These are phyloP conservation scores for Phytophthora agathidicida DNA, from an alignment of 352 stramenopile species.

Conservation along the genomic window DNA sequence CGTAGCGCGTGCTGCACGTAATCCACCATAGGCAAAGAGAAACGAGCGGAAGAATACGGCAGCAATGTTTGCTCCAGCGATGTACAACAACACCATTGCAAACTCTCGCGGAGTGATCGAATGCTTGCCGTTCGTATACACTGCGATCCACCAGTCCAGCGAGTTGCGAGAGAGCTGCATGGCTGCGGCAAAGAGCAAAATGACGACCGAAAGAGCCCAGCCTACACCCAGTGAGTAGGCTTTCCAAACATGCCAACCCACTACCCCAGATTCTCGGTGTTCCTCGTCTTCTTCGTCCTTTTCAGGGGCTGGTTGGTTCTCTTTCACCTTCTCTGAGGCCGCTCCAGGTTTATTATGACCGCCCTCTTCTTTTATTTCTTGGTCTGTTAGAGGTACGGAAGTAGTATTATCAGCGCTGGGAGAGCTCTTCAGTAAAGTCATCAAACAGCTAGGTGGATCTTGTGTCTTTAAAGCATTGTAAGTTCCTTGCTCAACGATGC, in stretches of 20 bases:
- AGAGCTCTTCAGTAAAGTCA: constrained; percentile 28
- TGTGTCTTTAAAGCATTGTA: constrained; percentile 33
- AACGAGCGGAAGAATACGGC: constrained; percentile 81
- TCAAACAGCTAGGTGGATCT: constrained; percentile 31
- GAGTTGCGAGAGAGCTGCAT: constrained; percentile 87
- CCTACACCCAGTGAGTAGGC: constrained; percentile 64
- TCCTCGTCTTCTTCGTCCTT: constrained; percentile 61
- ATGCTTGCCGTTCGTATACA: constrained; percentile 76
- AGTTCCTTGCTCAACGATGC: constrained; percentile 50
- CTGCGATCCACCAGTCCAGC: constrained; percentile 85
- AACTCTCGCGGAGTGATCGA: constrained; percentile 56
- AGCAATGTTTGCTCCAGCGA: constrained; percentile 71
- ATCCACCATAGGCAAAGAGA: constrained; percentile 82
- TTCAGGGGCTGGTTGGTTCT: constrained; percentile 6
- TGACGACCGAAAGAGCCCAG: constrained; percentile 44
- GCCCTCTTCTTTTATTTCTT: background rate
- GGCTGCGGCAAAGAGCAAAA: constrained; percentile 54
- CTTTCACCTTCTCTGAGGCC: constrained; percentile 4
- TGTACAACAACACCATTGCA: constrained; percentile 60
- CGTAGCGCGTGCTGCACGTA: constrained; percentile 67
- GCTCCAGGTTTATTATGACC: background rate
- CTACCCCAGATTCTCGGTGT: constrained; percentile 60
- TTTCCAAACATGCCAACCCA: constrained; percentile 67
- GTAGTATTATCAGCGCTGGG: background rate
- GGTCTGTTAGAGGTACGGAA: background rate